Percentiles rank a stretch among this genome's conserved stretches.
phyloP scores from a whole-genome alignment of 2,329 filamentous ascomycete species.

The Aspergillus sp. region DNA sequence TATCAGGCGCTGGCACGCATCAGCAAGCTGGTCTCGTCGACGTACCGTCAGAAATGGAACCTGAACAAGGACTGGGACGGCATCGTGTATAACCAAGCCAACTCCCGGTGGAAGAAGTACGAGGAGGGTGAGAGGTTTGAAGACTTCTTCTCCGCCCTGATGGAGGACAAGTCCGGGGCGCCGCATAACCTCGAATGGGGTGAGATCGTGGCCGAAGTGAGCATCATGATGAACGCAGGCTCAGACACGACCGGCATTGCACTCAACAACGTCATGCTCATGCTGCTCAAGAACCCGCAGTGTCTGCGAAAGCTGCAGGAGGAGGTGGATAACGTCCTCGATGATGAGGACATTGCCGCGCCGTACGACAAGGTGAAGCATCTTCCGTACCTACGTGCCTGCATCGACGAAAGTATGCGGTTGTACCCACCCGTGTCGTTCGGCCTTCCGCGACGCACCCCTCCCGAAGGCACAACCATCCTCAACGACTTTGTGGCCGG shows the following conservation, averaged over 20 bases:
- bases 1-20: constrained; percentile 15
- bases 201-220: constrained; percentile 56
- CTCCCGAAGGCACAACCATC: constrained; percentile 41
- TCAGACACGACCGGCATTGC: constrained; percentile 52
- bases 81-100: constrained; percentile 20
- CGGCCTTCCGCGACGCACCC: constrained; percentile 44
- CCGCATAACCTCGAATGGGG: constrained; percentile 52
- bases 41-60: constrained; percentile 18
- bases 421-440: constrained; percentile 41
- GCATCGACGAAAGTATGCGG: constrained; percentile 51
- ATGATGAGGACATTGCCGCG: constrained; percentile 42
- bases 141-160: constrained; percentile 56
- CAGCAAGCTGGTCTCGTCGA: constrained; percentile 18
- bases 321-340: constrained; percentile 46
- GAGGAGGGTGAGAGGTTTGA: constrained; percentile 52
- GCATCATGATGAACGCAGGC: constrained; percentile 45
- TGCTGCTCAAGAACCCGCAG: constrained; percentile 48
- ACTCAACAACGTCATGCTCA: constrained; percentile 51
- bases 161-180: constrained; percentile 46
- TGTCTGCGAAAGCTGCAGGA: constrained; percentile 37
- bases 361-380: constrained; percentile 50
- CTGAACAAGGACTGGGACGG: constrained; percentile 20
- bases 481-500: constrained; percentile 27
- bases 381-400: constrained; percentile 51
- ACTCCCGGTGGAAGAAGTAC: constrained; percentile 16